Percentiles rank a stretch among this genome's conserved stretches.
Evolutionary conservation across 139 green algal genomes (phyloP).

Genomic region (Coccomyxa sp.): DNA sequence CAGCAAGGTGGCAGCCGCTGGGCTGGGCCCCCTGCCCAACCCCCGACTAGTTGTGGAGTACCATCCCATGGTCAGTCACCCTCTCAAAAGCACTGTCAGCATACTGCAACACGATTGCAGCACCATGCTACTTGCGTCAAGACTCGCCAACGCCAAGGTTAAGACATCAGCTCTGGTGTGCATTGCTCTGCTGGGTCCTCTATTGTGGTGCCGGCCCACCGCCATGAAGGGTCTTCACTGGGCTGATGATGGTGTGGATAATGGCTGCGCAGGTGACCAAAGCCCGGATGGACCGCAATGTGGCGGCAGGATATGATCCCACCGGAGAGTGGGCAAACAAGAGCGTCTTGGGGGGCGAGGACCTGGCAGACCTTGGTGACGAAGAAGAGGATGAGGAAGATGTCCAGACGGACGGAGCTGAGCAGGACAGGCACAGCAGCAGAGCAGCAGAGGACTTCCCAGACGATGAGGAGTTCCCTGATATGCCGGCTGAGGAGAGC

Average conservation of each 20-base stretch:
- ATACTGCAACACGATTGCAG: background rate
- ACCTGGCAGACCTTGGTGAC: background rate
- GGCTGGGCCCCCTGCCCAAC: background rate
- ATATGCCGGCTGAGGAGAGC: background rate
- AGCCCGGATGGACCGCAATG: background rate
- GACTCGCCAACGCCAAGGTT: background rate
- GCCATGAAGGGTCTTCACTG: background rate
- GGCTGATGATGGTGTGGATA: background rate
- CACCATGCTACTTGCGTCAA: background rate
- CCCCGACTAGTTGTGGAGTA: background rate
- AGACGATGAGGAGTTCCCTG: background rate
- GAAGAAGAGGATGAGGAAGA: background rate
- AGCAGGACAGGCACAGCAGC: background rate
- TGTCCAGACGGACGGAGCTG: background rate
- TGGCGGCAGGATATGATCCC: background rate
- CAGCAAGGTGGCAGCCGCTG: background rate
- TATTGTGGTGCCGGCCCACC: no score
- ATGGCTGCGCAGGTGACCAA: background rate
- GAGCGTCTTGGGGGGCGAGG: no score
- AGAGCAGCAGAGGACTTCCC: background rate
- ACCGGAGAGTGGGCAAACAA: background rate
- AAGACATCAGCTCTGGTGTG: background rate
- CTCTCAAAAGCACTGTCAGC: background rate
- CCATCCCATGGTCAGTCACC: background rate
- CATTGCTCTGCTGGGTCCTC: background rate